A percentile compares a stretch with the other conserved stretches of the same genome.
Conservation (phyloP, 75 land plant genomes). For the Larix kaempferi region DNA sequence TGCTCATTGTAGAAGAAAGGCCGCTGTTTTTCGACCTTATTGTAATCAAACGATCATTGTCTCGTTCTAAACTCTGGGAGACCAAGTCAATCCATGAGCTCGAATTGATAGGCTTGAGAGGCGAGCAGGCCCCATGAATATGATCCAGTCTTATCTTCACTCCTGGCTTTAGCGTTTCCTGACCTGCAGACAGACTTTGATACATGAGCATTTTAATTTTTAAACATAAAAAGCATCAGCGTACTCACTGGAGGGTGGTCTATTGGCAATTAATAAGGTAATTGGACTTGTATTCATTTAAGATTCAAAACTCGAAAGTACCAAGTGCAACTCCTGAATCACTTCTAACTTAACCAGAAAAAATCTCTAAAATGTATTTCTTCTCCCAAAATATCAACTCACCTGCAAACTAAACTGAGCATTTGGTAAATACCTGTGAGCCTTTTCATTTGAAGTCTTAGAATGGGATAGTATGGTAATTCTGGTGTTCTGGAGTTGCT, state of each 20-base stretch:
- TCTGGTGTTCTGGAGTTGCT: no score
- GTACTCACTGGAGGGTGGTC: neutral
- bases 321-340: neutral
- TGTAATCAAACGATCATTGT: neutral
- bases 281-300: neutral
- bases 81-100: neutral
- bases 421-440: neutral
- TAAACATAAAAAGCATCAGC: neutral
- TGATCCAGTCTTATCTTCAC: neutral
- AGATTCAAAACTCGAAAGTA: neutral
- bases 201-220: neutral
- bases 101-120: neutral
- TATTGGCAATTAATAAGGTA: neutral
- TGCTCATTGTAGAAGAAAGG: no score
- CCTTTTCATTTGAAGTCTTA: neutral
- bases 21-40: neutral
- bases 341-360: neutral
- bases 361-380: neutral
- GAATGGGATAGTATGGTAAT: neutral
- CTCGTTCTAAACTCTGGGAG: neutral
- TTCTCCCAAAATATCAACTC: no score
- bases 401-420: neutral
- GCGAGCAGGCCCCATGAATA: slow-evolving; percentile 8
- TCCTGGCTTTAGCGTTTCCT: no score
- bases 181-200: neutral